Evolutionary conservation across 2,329 filamentous ascomycete species (phyloP), one percentile per base, ranked within the genome.

Genomic region (Sphaerulina populicola): DNA sequence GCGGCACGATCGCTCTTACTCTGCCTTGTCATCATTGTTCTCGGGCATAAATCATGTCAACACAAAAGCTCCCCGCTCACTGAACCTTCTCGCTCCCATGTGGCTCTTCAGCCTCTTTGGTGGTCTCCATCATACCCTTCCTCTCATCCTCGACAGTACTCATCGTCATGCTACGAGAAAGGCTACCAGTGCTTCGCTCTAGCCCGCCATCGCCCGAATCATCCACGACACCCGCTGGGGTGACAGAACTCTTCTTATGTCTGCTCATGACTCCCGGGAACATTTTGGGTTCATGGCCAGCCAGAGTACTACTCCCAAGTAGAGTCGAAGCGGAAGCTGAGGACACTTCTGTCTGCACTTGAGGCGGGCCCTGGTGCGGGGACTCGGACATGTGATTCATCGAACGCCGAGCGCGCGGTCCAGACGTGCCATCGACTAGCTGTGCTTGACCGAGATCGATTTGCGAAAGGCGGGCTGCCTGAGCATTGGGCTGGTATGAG

Each of bases 201-300:
- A 58, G 35, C 6, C 55, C 55, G 40, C 56, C 50, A 11, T 56
- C 52, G 21, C 51, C 52, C 2, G 31, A 56, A 8, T 52, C 54
- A 9, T 55, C 51, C 9, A 42, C 51, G 37, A 45, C 27, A 15
- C 43, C 39, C 5, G 52, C 44, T 7, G 49, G 49, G 23, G 41
- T 48, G 30, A 59, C 43, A 27, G 56, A 59, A 33, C 55, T 57
- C 49, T 66, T 66, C 38, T 69, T 64, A 15, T 72, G 63, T 33
- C 68, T 65, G 46, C 71, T 72, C 9, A 88, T 76, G 30, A 89
- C 77, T 0, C 85, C 85, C 0, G 86, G 86, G 57, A 88, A 86
- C 56, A 88, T 80, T 56, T 75, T 77, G 9, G 84, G 85, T 65
- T 88, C 84, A 44, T 72, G 76, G 3, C 76, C 79, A 27, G 69